A percentile compares a stretch with the other conserved stretches of the same genome.
phyloP scores from a whole-genome alignment of 768 basidiomycete species.

The Panaeolus cyanescens region DNA sequence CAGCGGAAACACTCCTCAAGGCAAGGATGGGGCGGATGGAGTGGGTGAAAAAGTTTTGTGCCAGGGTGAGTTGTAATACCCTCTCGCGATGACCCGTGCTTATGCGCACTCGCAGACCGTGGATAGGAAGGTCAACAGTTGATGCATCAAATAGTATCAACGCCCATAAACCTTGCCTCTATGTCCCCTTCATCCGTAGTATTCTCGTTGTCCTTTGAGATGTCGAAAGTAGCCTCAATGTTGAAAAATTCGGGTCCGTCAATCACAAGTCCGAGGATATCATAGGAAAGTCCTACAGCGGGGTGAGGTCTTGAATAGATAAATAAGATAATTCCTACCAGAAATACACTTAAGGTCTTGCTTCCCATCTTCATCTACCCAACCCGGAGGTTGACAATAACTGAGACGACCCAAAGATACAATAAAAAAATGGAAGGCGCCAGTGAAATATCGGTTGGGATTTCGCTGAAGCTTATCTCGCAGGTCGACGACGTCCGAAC shows the following conservation, averaged over 20 bases:
- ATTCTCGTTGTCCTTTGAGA: conserved; percentile 40
- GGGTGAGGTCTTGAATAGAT: conserved; percentile 1
- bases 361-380: conserved; percentile 45
- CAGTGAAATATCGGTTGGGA: conserved; percentile 56
- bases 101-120: conserved; percentile 16
- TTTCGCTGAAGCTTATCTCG: conserved; percentile 60
- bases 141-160: conserved; percentile 10
- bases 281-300: conserved; percentile 55
- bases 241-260: conserved; percentile 72
- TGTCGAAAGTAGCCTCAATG: conserved; percentile 63
- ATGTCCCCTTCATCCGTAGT: conserved; percentile 60
- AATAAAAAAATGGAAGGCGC: conserved; percentile 68
- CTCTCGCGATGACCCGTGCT: background rate
- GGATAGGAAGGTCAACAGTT: conserved; percentile 17
- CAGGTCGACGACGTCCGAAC: conserved; percentile 50
- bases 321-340: conserved; percentile 37
- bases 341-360: conserved; percentile 44
- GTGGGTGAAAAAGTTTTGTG: conserved; percentile 62
- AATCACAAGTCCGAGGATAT: conserved; percentile 66
- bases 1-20: conserved; percentile 21
- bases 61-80: conserved; percentile 34
- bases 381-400: conserved; percentile 66
- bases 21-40: conserved; percentile 39
- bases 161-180: conserved; percentile 49
- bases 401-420: conserved; percentile 78